Evolutionary conservation across 176 grass and related monocot species (phyloP).

Genomic region (Metroxylon sagu): DNA sequence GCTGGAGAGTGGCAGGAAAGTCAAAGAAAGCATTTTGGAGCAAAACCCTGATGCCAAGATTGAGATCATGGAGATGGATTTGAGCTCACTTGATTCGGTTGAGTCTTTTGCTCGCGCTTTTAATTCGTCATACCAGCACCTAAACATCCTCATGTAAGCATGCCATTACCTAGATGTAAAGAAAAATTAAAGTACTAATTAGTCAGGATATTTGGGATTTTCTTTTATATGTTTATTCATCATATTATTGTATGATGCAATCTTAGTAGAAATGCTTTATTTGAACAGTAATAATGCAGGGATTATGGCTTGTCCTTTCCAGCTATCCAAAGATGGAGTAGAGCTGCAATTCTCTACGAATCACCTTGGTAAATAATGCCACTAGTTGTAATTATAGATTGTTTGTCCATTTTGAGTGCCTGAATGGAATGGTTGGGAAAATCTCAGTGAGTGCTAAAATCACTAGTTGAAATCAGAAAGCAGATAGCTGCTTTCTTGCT

Average conservation of each 20-base stretch:
- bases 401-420: no score
- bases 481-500: no score
- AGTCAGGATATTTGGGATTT: no score
- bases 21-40: conserved; percentile 1
- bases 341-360: conserved; percentile 7
- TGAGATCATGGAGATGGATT: conserved; percentile 1
- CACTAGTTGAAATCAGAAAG: no score
- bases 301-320: conserved; percentile 9
- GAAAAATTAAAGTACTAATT: no score
- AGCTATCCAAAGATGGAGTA: conserved; percentile 10
- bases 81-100: conserved; percentile 1
- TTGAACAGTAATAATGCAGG: conserved; percentile 7
- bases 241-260: no score
- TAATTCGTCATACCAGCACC: background rate
- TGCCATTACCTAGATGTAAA: background rate
- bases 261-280: background rate
- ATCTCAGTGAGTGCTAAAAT: no score
- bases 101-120: background rate
- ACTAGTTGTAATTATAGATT: background rate
- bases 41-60: background rate
- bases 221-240: no score
- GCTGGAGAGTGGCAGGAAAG: background rate
- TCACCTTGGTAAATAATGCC: background rate
- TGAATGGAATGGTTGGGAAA: no score
- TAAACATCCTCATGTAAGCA: conserved; percentile 10